A percentile compares a stretch with the other conserved stretches of the same genome.
Evolutionary conservation across 2,329 filamentous ascomycete species (phyloP).

Genomic region (Ophidiomyces ophidiicola): DNA sequence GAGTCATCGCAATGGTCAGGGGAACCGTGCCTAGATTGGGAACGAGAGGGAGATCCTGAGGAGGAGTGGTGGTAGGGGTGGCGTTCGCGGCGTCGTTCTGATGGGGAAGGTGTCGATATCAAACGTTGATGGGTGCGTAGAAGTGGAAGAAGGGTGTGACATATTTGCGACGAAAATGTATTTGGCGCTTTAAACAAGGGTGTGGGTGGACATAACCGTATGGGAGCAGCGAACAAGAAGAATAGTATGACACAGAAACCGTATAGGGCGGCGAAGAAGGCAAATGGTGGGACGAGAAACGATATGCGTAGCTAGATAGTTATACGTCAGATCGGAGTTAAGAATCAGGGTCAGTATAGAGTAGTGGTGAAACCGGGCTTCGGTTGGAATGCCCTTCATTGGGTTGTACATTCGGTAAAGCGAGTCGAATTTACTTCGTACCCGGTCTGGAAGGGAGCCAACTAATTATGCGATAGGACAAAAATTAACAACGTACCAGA

Average conservation of each 20-base stretch:
- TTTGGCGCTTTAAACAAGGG: constrained; percentile 33
- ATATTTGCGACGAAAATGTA: constrained; percentile 40
- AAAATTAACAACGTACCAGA: constrained; percentile 23
- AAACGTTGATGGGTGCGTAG: constrained; percentile 38
- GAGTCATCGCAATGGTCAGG: constrained; percentile 17
- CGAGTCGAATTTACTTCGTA: no score
- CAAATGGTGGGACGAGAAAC: constrained; percentile 41
- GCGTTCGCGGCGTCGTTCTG: constrained; percentile 15
- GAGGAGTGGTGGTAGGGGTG: constrained; percentile 18
- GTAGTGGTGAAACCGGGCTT: constrained; percentile 6
- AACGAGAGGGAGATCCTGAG: constrained; percentile 3
- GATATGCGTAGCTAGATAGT: constrained; percentile 24
- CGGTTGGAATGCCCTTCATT: background rate
- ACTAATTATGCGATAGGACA: background rate
- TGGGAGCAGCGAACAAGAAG: constrained; percentile 40
- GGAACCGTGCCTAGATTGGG: background rate
- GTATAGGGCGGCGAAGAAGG: constrained; percentile 43
- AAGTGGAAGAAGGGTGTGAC: constrained; percentile 41
- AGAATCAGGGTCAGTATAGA: background rate
- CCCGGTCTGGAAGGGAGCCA: no score
- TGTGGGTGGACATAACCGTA: constrained; percentile 40
- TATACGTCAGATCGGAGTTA: no score
- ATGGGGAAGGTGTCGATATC: constrained; percentile 19
- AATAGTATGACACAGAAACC: constrained; percentile 41
- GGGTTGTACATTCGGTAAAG: no score